Conservation (phyloP, 2,329 filamentous ascomycete species). For the Fusarium sp. region DNA sequence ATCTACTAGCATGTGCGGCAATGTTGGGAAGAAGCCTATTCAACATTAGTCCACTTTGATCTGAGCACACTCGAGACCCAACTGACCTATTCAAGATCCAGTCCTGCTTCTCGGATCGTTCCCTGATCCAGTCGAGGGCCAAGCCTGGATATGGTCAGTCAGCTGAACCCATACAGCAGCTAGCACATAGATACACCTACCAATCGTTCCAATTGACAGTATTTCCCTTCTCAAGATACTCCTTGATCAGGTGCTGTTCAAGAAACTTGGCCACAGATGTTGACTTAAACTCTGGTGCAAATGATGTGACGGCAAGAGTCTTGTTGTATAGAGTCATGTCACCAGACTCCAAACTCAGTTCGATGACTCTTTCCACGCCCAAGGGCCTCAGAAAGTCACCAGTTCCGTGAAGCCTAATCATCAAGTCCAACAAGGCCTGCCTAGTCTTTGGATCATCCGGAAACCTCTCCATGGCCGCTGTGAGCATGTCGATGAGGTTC, state of each 20-base stretch:
- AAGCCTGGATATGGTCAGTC: neutral
- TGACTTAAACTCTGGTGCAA: neutral
- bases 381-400: neutral
- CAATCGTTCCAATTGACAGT: conserved; percentile 17
- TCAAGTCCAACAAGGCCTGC: neutral
- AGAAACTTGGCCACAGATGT: neutral
- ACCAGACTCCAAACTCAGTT: conserved; percentile 10
- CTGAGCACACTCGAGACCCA: neutral
- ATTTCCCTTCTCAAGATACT: neutral
- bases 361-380: neutral
- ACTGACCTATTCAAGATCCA: conserved; percentile 15
- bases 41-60: neutral
- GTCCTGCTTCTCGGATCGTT: neutral
- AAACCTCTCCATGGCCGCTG: neutral
- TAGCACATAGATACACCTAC: conserved; percentile 1
- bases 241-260: neutral
- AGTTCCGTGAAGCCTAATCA: neutral
- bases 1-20: neutral
- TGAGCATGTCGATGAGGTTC: neutral
- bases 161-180: neutral
- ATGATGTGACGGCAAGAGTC: neutral
- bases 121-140: neutral
- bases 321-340: conserved; percentile 2
- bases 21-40: conserved; percentile 13
- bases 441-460: neutral